Evolutionary conservation across 192 early-diverging fungal species (phyloP), one percentile per base, ranked within the genome.

Genomic region (Entomortierella lignicola): DNA sequence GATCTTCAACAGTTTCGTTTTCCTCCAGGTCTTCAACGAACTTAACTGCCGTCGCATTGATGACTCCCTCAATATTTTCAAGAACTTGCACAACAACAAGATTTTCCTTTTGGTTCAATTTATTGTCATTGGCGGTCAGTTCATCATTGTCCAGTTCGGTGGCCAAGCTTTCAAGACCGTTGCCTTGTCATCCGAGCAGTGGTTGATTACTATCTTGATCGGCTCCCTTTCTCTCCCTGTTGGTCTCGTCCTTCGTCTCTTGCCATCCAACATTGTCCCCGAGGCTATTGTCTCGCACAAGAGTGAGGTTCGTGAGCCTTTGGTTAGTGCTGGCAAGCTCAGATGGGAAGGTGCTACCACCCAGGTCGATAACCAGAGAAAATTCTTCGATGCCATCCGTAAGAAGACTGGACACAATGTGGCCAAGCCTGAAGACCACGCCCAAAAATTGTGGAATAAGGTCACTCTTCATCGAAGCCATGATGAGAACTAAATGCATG

Each of bases 1-100:
- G 72, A 90, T 97, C 15, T 97, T 97, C 87, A 98, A 98, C 84
- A 81, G 90, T 5, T 98, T 97, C 86, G 94, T 98, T 20, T 96
- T 95, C 81, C 87, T 95, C 51, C 96, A 98, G 83, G 87, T 97
- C 20, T 97, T 98, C 80, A 98, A 98, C 83, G 93, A 96, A 73
- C 83, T 98, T 85, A 98, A 98, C 87, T 94, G 91, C 66, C 88
- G 95, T 54, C 86, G 90, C 48, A 96, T 98, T 72, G 87, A 88
- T 47, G 86, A 91, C 65, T 87, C 84, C 18, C 72, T 91, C 65
- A 99, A 99, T 71, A 88, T 99, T 41, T 97, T 99, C 87, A 88
- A 90, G 70, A 91, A 94, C 82, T 86, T 98, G 68, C 83, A 85
- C 66, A 66, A 87, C 60, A 96, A 99, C 85, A 86, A 85, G 57